A percentile compares a stretch with the other conserved stretches of the same genome.
Evolutionary conservation across 2,329 filamentous ascomycete species (phyloP).

Genomic region (Cladosporium phlei): DNA sequence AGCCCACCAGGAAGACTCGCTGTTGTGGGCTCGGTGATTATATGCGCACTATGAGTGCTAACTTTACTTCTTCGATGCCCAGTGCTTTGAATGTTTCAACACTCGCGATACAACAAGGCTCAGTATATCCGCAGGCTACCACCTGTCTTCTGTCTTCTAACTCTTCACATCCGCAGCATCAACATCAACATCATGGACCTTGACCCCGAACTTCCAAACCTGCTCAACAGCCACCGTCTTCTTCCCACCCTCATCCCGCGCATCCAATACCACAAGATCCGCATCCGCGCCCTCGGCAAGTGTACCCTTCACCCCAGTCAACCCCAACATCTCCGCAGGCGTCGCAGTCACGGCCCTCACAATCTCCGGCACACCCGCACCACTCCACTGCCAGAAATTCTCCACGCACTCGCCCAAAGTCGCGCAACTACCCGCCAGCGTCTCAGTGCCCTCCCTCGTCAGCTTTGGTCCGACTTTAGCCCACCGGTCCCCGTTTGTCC

Average conservation of each 20-base stretch:
- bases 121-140: too few relatives aligned
- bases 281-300: conserved; percentile 44
- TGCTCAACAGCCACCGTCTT: conserved; percentile 62
- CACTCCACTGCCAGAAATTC: conserved; percentile 74
- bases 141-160: too few relatives aligned
- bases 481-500: conserved; percentile 68
- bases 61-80: too few relatives aligned
- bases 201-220: conserved; percentile 72
- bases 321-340: conserved; percentile 69
- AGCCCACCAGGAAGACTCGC: too few relatives aligned
- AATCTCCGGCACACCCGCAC: conserved; percentile 62
- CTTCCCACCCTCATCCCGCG: conserved; percentile 42
- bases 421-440: conserved; percentile 57
- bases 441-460: conserved; percentile 71
- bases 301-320: conserved; percentile 62
- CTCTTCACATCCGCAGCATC: too few relatives aligned
- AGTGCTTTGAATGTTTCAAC: too few relatives aligned
- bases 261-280: conserved; percentile 59
- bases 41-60: too few relatives aligned
- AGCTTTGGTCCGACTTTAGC: conserved; percentile 68
- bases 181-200: conserved; percentile 33
- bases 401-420: conserved; percentile 74
- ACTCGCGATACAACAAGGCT: too few relatives aligned
- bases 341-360: conserved; percentile 70
- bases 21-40: too few relatives aligned